Conservation (phyloP, 176 grass and related monocot species). For the Oryza brachyantha region DNA sequence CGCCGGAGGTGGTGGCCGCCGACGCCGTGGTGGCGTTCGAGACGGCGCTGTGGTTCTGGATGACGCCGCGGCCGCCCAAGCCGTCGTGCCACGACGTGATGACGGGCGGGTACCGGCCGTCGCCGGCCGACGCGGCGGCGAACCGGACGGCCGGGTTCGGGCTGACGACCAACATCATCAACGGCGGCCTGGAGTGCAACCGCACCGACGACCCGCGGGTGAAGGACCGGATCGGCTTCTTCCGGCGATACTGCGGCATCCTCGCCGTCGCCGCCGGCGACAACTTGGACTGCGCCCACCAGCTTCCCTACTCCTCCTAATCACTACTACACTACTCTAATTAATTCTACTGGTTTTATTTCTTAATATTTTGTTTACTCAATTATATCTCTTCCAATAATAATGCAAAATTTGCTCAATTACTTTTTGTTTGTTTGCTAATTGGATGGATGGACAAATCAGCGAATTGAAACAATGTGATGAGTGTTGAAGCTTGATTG, state of each 20-base stretch:
- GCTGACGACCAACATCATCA: slow-evolving; percentile 83
- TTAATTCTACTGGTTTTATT: too few species aligned
- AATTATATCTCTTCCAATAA: background rate
- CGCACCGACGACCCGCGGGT: background rate
- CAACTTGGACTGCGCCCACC: slow-evolving; percentile 67
- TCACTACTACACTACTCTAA: too few species aligned
- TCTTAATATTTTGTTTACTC: background rate
- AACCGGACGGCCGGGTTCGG: slow-evolving; percentile 63
- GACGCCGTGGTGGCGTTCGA: slow-evolving; percentile 47
- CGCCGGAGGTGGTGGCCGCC: slow-evolving; percentile 46
- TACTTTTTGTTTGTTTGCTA: too few species aligned
- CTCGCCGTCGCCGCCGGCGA: slow-evolving; percentile 42
- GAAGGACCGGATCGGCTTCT: slow-evolving; percentile 61
- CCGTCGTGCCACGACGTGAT: slow-evolving; percentile 87
- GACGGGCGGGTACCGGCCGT: slow-evolving; percentile 48
- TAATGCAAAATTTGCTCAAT: too few species aligned
- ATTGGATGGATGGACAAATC: too few species aligned
- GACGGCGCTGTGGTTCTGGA: slow-evolving; percentile 89
- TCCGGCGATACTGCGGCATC: slow-evolving; percentile 33
- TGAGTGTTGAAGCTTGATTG: too few species aligned
- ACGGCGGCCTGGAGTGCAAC: slow-evolving; percentile 74
- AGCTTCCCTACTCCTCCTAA: slow-evolving; percentile 39
- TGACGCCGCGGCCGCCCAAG: slow-evolving; percentile 58
- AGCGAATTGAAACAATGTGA: too few species aligned
- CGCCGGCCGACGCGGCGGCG: slow-evolving; percentile 11